Evolutionary conservation across 2,329 filamentous ascomycete species (phyloP), one percentile per base, ranked within the genome.

Genomic region (Phyllosticta citriasiana): DNA sequence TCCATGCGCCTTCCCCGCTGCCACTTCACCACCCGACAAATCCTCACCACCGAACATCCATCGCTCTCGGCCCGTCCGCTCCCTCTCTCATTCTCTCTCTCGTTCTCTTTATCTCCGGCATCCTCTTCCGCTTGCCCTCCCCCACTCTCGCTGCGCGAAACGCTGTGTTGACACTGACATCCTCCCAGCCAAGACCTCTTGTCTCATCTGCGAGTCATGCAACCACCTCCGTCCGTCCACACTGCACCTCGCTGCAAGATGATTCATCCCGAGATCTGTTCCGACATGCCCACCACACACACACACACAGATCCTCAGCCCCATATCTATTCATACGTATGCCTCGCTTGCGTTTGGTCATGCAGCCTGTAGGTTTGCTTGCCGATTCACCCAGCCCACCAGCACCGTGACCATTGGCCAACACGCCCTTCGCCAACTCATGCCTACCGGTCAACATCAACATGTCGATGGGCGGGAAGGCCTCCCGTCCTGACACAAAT

Each of bases 181-280:
- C 27, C 57, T 35, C 50, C 57, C 22, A 47, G 30, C 27, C 53
- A 30, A 55, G 51, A 56, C 54, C 33, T 60, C 53, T 51, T 35
- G 7, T 14, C 53, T 14, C 12, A 12, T 40, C 58, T 35, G 58
- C 58, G 58, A 60, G 58, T 60, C 58, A 60, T 51, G 30, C 53
- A 33, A 19, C 24, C 19, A 22, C 19, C 19, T 22, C 19, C 2
- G 19, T 22, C 19, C 22, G 50, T 22, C 50, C 50, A n/a, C 50
- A n/a, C 50, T 25, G 33, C 33, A 16, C 33, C 10, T 40, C 14
- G 33, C 50, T 53, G 50, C 50, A 33, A 22, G 58, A 16, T 53
- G n/a, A 55, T 19, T 52, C 52, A 60, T 35, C 33, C 58, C 52
- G 58, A 53, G 25, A 35, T 25, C 33, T 54, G 58, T 55, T 40